Evolutionary conservation across 2,329 filamentous ascomycete species (phyloP).

Genomic region (Fusarium devonianum): DNA sequence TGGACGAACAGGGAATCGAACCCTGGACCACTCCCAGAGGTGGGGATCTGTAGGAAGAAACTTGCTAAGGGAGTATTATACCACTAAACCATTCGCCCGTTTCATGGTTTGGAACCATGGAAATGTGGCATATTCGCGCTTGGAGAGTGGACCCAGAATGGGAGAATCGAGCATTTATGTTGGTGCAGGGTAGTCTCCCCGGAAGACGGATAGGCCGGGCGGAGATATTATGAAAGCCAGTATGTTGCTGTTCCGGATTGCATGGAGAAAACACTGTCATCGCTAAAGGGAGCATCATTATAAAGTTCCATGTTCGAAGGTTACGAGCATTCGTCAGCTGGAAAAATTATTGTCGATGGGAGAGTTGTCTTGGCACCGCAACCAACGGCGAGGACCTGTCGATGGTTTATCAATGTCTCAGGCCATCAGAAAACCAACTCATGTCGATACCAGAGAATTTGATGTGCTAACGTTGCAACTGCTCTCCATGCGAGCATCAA

Average conservation of each 20-base stretch:
- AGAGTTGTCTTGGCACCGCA: conserved; percentile 1
- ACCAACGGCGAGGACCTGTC: conserved; percentile 6
- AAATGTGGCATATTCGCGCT: conserved; percentile 14
- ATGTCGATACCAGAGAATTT: conserved; percentile 33
- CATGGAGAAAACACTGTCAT: too few relatives aligned
- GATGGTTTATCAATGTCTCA: conserved; percentile 5
- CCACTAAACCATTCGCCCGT: conserved; percentile 42
- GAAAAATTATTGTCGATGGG: conserved; percentile 13
- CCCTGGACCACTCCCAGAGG: too few relatives aligned
- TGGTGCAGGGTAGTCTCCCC: background rate
- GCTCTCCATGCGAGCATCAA: conserved; percentile 1
- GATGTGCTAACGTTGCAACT: conserved; percentile 14
- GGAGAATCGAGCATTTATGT: background rate
- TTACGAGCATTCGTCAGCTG: background rate
- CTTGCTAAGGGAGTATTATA: too few relatives aligned
- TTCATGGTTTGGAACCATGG: background rate
- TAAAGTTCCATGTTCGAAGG: too few relatives aligned
- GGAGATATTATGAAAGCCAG: too few relatives aligned
- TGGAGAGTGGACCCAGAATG: background rate
- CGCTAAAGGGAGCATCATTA: too few relatives aligned
- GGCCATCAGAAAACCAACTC: conserved; percentile 7
- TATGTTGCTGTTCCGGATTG: too few relatives aligned
- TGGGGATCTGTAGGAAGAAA: too few relatives aligned
- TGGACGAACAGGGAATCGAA: too few relatives aligned
- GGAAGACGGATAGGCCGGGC: background rate